These are phyloP conservation scores for Tetraselmis chui DNA, from an alignment of 139 green algal species.

Conservation along the genomic window DNA sequence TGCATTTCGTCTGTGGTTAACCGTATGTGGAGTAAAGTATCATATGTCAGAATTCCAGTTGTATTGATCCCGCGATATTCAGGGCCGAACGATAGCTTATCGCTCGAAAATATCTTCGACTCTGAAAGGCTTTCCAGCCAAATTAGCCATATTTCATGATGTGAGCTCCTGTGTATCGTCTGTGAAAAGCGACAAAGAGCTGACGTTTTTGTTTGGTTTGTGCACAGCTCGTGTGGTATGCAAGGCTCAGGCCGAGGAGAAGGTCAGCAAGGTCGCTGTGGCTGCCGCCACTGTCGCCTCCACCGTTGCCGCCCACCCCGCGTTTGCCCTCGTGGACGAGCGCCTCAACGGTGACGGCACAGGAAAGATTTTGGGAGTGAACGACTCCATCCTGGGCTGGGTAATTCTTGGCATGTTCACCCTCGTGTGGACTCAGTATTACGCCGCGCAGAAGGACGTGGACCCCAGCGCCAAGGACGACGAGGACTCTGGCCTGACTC, in stretches of 20 bases:
- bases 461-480: conserved; percentile 21
- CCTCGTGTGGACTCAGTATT: conserved; percentile 47
- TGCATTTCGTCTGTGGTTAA: too few species aligned
- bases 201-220: too few species aligned
- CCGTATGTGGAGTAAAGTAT: too few species aligned
- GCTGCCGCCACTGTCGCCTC: conserved; percentile 33
- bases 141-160: too few species aligned
- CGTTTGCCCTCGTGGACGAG: conserved; percentile 61
- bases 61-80: too few species aligned
- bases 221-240: neutral
- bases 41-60: too few species aligned
- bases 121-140: too few species aligned
- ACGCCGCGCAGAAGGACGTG: conserved; percentile 32
- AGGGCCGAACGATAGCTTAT: too few species aligned
- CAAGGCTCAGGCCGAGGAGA: neutral
- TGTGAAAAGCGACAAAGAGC: too few species aligned
- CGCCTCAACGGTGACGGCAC: conserved; percentile 66
- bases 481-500: conserved; percentile 35
- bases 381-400: conserved; percentile 47
- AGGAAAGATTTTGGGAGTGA: conserved; percentile 52
- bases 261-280: conserved; percentile 35
- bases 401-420: conserved; percentile 37
- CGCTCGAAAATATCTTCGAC: too few species aligned
- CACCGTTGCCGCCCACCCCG: conserved; percentile 36
- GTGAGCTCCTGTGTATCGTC: too few species aligned